These are phyloP conservation scores for Nakazawaea pomicola DNA, from an alignment of 805 yeast species.

Conservation along the genomic window DNA sequence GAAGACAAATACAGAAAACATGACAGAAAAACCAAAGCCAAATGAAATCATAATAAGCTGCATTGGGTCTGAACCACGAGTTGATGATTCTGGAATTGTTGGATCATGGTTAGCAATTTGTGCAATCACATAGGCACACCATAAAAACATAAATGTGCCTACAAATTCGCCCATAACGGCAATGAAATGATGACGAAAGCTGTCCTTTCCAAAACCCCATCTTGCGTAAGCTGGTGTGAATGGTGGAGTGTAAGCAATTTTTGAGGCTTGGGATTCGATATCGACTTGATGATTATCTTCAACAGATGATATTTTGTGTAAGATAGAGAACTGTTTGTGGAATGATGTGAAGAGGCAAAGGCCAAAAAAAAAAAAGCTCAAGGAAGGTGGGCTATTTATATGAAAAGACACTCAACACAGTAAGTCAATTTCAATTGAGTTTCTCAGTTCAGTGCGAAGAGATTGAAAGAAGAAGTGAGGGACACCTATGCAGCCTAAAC, in stretches of 20 bases:
- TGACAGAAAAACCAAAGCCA: slow-evolving; percentile 84
- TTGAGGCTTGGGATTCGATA: slow-evolving; percentile 33
- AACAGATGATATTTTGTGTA: slow-evolving; percentile 4
- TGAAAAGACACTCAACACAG: no score
- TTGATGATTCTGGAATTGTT: slow-evolving; percentile 19
- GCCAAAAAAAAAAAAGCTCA: background rate
- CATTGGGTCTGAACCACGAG: slow-evolving; percentile 44
- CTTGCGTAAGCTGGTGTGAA: slow-evolving; percentile 26
- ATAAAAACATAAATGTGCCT: slow-evolving; percentile 81
- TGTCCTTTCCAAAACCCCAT: slow-evolving; percentile 34
- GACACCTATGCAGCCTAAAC: no score
- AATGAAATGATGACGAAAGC: slow-evolving; percentile 53
- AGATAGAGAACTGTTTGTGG: no score
- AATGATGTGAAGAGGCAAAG: background rate
- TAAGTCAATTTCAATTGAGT: no score
- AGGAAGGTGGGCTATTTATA: no score
- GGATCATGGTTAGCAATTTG: slow-evolving; percentile 61
- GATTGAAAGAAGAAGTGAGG: no score
- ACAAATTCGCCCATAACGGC: slow-evolving; percentile 78
- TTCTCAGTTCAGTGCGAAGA: no score
- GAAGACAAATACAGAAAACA: slow-evolving; percentile 65
- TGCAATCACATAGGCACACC: slow-evolving; percentile 79
- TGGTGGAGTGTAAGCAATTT: slow-evolving; percentile 33
- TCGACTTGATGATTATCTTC: slow-evolving; percentile 18
- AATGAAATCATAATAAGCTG: slow-evolving; percentile 74